These are phyloP conservation scores for Sclerotinia glacialis DNA, from an alignment of 2,329 filamentous ascomycete species.

Conservation along the genomic window DNA sequence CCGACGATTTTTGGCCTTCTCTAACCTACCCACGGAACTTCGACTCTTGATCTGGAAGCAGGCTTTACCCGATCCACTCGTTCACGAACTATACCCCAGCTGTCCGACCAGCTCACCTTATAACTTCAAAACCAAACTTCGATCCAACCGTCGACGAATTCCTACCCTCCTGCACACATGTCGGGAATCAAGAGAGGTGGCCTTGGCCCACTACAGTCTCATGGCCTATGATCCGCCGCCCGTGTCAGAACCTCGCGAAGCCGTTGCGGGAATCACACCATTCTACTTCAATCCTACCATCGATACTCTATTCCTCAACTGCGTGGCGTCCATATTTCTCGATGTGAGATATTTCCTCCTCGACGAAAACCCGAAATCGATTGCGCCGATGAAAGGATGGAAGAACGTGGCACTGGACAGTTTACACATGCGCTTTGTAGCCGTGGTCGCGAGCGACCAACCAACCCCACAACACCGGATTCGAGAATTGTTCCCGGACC, in stretches of 20 bases:
- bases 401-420: constrained; percentile 38
- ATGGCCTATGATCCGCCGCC: constrained; percentile 33
- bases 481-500: constrained; percentile 34
- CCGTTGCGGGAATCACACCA: constrained; percentile 35
- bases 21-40: constrained; percentile 33
- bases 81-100: constrained; percentile 37
- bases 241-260: constrained; percentile 12
- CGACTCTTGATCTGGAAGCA: constrained; percentile 36
- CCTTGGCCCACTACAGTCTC: constrained; percentile 32
- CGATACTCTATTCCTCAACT: constrained; percentile 37
- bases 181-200: constrained; percentile 33
- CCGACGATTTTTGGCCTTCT: constrained; percentile 25
- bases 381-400: constrained; percentile 37
- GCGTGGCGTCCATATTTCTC: constrained; percentile 34
- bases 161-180: constrained; percentile 34
- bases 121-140: constrained; percentile 38
- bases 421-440: constrained; percentile 36
- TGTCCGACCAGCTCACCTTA: constrained; percentile 31
- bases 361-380: constrained; percentile 30
- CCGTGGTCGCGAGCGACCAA: constrained; percentile 30
- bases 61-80: constrained; percentile 29
- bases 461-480: constrained; percentile 34
- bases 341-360: constrained; percentile 38
- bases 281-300: constrained; percentile 36
- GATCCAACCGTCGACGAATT: constrained; percentile 35